Evolutionary conservation across 2,329 filamentous ascomycete species (phyloP).

Genomic region (Fusarium buxicola): DNA sequence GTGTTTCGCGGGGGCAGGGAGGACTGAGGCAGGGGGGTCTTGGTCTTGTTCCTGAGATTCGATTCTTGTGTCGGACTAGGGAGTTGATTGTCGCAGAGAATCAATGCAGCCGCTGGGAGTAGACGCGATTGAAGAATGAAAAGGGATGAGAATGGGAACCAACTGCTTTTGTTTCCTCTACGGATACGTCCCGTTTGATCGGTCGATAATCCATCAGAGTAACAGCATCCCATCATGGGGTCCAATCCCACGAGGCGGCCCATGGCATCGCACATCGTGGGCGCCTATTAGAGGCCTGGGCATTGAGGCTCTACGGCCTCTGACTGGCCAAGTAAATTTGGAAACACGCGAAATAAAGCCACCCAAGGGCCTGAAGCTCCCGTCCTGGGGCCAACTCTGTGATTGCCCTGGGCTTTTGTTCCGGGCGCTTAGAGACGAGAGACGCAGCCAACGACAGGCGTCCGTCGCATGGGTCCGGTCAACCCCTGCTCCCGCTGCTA

Average conservation of each 20-base stretch:
- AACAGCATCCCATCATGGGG: constrained; percentile 10
- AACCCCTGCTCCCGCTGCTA: constrained; percentile 11
- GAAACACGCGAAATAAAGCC: constrained; percentile 39
- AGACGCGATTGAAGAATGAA: constrained; percentile 7
- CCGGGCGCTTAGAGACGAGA: constrained; percentile 42
- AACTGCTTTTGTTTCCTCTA: constrained; percentile 26
- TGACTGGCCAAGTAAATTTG: constrained; percentile 48
- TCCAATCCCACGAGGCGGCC: constrained; percentile 5
- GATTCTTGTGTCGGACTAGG: constrained; percentile 24
- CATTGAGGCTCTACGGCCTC: constrained; percentile 20
- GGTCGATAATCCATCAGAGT: constrained; percentile 2
- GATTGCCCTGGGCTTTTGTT: constrained; percentile 19
- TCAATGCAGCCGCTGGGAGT: constrained; percentile 1
- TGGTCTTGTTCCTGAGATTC: constrained; percentile 17
- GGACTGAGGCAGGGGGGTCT: constrained; percentile 14
- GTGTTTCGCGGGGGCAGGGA: constrained; percentile 41
- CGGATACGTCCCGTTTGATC: neutral
- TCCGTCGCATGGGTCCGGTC: neutral
- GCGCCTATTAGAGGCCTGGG: constrained; percentile 44
- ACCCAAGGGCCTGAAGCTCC: constrained; percentile 19
- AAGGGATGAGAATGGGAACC: constrained; percentile 22
- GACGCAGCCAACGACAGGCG: constrained; percentile 37
- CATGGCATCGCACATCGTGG: constrained; percentile 17
- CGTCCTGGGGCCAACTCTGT: constrained; percentile 19
- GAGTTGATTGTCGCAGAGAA: constrained; percentile 31